Conservation (phyloP, 225 moss, liverwort and hornwort genomes). For the Rhytidiadelphus loreus region DNA sequence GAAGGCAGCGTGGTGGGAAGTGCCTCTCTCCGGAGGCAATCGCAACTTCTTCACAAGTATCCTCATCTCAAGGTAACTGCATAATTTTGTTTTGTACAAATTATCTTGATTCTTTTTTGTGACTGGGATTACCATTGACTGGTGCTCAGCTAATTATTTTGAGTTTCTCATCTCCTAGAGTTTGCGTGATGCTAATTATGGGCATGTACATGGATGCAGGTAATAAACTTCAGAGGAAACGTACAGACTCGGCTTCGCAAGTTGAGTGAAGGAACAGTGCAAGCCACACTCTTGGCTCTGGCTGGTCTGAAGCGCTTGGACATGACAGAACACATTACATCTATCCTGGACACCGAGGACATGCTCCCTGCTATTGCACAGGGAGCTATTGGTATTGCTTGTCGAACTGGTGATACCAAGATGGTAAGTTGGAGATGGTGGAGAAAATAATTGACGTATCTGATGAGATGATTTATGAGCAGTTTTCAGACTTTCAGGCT, state of each 20-base stretch:
- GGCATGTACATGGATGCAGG: constrained; percentile 17
- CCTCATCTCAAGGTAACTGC: constrained; percentile 53
- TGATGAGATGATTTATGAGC: background rate
- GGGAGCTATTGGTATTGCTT: constrained; percentile 95
- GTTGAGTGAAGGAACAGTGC: constrained; percentile 68
- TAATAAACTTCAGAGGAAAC: constrained; percentile 88
- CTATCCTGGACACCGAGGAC: constrained; percentile 73
- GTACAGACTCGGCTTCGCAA: constrained; percentile 90
- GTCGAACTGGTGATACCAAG: constrained; percentile 62
- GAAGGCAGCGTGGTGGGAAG: constrained; percentile 87
- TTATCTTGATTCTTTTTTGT: background rate
- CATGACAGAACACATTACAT: constrained; percentile 77
- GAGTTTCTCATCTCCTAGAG: background rate
- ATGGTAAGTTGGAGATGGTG: constrained; percentile 33
- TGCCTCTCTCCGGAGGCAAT: constrained; percentile 85
- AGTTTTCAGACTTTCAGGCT: background rate
- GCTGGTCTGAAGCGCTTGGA: constrained; percentile 87
- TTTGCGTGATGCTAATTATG: background rate
- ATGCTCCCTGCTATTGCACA: constrained; percentile 97
- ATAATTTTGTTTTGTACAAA: background rate
- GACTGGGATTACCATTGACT: background rate
- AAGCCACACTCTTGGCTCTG: constrained; percentile 81
- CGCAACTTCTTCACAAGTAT: constrained; percentile 72
- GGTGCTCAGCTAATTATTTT: background rate
- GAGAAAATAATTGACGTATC: background rate